Evolutionary conservation across 2,329 filamentous ascomycete genomes (phyloP).

Genomic region (Colletotrichum truncatum): DNA sequence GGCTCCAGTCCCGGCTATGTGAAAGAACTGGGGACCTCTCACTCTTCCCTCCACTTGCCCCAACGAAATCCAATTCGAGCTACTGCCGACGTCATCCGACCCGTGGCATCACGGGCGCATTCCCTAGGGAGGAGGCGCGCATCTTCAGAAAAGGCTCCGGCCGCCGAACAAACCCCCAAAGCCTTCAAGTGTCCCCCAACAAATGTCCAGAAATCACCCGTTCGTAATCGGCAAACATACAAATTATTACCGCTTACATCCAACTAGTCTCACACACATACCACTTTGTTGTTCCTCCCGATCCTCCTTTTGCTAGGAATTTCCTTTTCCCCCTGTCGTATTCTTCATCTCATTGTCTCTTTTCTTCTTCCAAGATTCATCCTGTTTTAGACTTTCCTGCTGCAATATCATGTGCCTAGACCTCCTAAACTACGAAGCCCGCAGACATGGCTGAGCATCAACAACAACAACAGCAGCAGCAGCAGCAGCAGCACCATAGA

Average conservation of each 20-base stretch:
- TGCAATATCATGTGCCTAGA: conserved; percentile 27
- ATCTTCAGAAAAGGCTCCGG: conserved; percentile 2
- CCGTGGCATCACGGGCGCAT: conserved; percentile 28
- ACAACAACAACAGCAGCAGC: conserved; percentile 30
- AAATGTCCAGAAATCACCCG: conserved; percentile 1
- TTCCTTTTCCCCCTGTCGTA: not conserved
- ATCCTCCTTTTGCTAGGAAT: not conserved
- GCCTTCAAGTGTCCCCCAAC: conserved; percentile 6
- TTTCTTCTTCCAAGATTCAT: no score
- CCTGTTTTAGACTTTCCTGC: not conserved
- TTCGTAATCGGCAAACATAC: not conserved
- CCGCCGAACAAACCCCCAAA: not conserved
- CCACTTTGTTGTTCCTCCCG: not conserved
- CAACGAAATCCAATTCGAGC: conserved; percentile 27
- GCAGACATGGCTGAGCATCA: conserved; percentile 32
- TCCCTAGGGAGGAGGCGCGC: conserved; percentile 20
- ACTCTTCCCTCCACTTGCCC: not conserved
- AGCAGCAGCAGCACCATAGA: conserved; percentile 32
- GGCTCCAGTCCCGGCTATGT: not conserved
- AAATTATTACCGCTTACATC: not conserved
- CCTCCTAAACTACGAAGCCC: conserved; percentile 5
- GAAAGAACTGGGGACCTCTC: not conserved
- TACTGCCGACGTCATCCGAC: conserved; percentile 29
- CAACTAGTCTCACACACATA: not conserved
- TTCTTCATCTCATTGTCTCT: not conserved